Evolutionary conservation across 1,284 basidiomycete genomes (phyloP).

Genomic region (Apiotrichum siamense): DNA sequence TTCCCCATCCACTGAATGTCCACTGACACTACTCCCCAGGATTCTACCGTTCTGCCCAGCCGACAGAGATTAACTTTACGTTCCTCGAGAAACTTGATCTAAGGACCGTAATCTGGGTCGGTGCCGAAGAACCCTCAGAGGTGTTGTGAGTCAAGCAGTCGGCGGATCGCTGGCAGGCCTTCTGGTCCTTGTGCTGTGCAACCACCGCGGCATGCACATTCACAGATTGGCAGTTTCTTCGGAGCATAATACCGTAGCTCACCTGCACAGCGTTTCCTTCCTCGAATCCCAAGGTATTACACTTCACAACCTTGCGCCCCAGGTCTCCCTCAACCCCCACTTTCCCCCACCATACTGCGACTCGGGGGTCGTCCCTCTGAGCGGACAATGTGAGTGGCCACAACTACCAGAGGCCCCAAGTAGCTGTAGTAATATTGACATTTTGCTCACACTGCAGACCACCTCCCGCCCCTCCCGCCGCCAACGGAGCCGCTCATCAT

Average conservation of each 20-base stretch:
- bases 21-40: conserved; percentile 23
- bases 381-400: conserved; percentile 33
- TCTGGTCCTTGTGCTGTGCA: too few relatives aligned
- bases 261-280: conserved; percentile 36
- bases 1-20: background rate
- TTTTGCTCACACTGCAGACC: conserved; percentile 23
- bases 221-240: background rate
- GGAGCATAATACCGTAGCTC: background rate
- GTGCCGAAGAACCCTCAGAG: conserved; percentile 52
- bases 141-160: conserved; percentile 44
- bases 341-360: conserved; percentile 46
- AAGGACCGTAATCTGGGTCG: conserved; percentile 52
- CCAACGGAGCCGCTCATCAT: conserved; percentile 52
- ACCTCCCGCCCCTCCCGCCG: conserved; percentile 43
- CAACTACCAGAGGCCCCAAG: too few relatives aligned
- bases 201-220: too few relatives aligned
- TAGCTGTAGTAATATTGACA: background rate
- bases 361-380: conserved; percentile 39
- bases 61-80: conserved; percentile 53
- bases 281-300: conserved; percentile 41
- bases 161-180: too few relatives aligned
- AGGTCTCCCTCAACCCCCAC: conserved; percentile 40
- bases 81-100: conserved; percentile 52
- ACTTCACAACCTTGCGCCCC: conserved; percentile 42
- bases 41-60: conserved; percentile 52